Base-by-base conservation (phyloP, 139 green algal genomes). In the Klebsormidium nitens region DNA sequence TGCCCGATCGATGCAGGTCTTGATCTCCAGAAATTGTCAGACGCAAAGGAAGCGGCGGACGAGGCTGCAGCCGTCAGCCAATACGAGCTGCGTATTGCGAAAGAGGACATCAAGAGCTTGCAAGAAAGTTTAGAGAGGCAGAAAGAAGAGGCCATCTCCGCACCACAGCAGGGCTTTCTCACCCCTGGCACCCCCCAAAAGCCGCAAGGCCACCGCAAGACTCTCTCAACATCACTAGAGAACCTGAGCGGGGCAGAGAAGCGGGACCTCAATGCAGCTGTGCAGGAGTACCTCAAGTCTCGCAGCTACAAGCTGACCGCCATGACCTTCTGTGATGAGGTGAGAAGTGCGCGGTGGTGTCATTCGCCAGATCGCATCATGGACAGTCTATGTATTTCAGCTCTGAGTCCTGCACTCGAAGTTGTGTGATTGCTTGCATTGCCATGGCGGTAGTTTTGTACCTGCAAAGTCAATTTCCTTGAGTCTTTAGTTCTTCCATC, bases 271-370 rank as follows among this genome's bases (percentile, higher is more conserved):
- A 75, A 76, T 38, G 58, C 36, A 57, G 71, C 71, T 2, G 71
- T 78, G 64, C 55, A 69, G 32, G 64, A 78, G 1, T 78, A 76
- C 34, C 52, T 78, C 23, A 32, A 76, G 48, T 26, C 34, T 36
- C 37, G 31, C 32, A 46, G 64, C 2, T 76, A 70, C 38, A 76
- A 76, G 63, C 44, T 78, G 19, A 78, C 64, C 17, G 71, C 71
- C 19, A 78, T 78, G 71, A 74, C 63, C 3, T 36, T 78, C 19
- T 49, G 49, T 1, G 71, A 78, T 19, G 71, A 78, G 71, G 46
- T 66, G 34, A 38, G 38, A 8, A 50, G 23, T n/a, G 37, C 11
- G 11, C 14, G 11, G 59, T 17, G 17, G 50, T n/a, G 11, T n/a
- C 50, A 29, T 8, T 17, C 11, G 28, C 50, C 50, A 8, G 19